Evolutionary conservation across 768 basidiomycete species (phyloP).

Genomic region (Termitomyces bulborhizus): DNA sequence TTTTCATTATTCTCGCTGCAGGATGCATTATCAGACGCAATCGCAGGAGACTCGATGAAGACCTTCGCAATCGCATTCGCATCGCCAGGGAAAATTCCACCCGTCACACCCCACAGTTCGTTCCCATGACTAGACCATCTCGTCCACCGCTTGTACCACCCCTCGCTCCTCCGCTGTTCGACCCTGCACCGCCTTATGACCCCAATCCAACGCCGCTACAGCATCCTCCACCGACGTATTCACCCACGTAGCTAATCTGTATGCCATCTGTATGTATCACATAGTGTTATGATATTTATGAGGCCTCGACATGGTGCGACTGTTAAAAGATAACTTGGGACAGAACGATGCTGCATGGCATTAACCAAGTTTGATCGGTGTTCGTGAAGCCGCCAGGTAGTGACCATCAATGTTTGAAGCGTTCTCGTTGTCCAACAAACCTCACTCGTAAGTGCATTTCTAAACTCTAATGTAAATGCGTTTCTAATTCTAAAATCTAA

Average conservation of each 20-base stretch:
- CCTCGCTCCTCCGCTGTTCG: constrained; percentile 1
- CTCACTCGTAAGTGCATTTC: too few relatives aligned
- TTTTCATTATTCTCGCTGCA: not conserved
- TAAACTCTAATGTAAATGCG: too few relatives aligned
- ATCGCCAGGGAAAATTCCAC: not conserved
- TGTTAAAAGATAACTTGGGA: too few relatives aligned
- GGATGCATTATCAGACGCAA: not conserved
- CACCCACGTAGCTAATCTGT: not conserved
- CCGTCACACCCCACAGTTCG: not conserved
- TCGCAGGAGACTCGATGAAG: not conserved
- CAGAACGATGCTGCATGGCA: too few relatives aligned
- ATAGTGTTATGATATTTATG: not conserved
- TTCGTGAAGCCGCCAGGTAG: too few relatives aligned
- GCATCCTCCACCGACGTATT: constrained; percentile 15
- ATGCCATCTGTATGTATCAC: not conserved
- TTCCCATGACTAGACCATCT: not conserved
- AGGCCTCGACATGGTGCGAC: too few relatives aligned
- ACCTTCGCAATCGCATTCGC: not conserved
- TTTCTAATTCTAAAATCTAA: too few relatives aligned
- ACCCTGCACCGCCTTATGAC: constrained; percentile 14
- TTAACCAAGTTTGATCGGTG: too few relatives aligned
- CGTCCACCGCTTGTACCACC: not conserved
- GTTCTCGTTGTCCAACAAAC: too few relatives aligned
- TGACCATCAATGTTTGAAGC: too few relatives aligned
- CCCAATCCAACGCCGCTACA: constrained; percentile 1